These are phyloP conservation scores for Fusarium sp. DNA, from an alignment of 2,329 filamentous ascomycete genomes.

Conservation along the genomic window DNA sequence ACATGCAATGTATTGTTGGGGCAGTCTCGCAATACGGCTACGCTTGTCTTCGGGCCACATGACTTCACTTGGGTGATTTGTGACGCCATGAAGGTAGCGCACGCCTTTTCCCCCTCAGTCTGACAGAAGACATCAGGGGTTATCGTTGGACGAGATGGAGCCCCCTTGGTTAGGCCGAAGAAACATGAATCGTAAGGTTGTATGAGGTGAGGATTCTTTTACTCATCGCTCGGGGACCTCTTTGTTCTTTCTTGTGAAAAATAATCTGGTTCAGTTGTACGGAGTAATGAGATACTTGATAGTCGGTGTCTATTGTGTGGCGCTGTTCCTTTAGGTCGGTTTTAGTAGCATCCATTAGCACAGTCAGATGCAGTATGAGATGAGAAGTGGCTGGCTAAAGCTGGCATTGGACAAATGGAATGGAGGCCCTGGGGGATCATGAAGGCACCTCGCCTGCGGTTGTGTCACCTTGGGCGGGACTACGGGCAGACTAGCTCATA, in stretches of 20 bases:
- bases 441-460: slow-evolving; percentile 10
- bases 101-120: slow-evolving; percentile 12
- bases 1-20: slow-evolving; percentile 30
- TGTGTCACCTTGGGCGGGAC: slow-evolving; percentile 30
- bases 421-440: slow-evolving; percentile 15
- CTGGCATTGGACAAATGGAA: slow-evolving; percentile 11
- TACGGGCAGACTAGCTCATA: slow-evolving; percentile 7
- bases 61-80: slow-evolving; percentile 40
- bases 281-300: not conserved
- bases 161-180: not conserved
- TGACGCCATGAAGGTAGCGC: slow-evolving; percentile 40
- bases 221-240: slow-evolving; percentile 8
- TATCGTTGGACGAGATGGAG: slow-evolving; percentile 16
- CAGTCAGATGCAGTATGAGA: slow-evolving; percentile 24
- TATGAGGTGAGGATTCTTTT: slow-evolving; percentile 1
- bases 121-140: slow-evolving; percentile 18
- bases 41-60: slow-evolving; percentile 29
- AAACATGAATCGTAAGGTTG: not conserved
- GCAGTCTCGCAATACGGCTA: slow-evolving; percentile 13
- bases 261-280: not conserved
- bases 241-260: not conserved
- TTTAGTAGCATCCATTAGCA: not conserved
- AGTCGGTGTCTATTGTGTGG: not conserved
- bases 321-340: not conserved
- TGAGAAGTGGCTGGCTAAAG: slow-evolving; percentile 18